Percentiles rank a stretch among this genome's conserved stretches.
Evolutionary conservation across 352 stramenopile species (phyloP).

Genomic region (Phytophthora pluvialis): DNA sequence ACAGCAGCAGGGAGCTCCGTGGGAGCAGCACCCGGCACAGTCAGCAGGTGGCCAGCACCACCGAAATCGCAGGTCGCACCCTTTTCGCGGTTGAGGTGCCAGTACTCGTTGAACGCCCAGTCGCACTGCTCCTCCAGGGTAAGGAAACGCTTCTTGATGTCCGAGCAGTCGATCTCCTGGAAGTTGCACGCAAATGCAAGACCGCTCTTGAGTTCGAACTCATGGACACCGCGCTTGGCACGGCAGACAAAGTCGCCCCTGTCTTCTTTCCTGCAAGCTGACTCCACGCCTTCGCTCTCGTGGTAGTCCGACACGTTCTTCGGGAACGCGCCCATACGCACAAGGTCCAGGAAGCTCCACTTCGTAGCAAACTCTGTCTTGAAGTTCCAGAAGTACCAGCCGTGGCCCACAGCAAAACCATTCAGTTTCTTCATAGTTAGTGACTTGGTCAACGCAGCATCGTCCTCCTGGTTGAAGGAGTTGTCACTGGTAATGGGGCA

Average conservation of each 20-base stretch:
- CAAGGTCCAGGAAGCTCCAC: slow-evolving; percentile 91
- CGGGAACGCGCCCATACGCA: slow-evolving; percentile 66
- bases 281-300: slow-evolving; percentile 61
- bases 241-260: slow-evolving; percentile 76
- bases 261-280: slow-evolving; percentile 72
- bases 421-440: slow-evolving; percentile 94
- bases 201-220: slow-evolving; percentile 71
- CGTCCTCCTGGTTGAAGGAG: slow-evolving; percentile 84
- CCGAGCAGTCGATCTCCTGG: slow-evolving; percentile 62
- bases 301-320: slow-evolving; percentile 81
- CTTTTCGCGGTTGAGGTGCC: slow-evolving; percentile 70
- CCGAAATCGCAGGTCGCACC: slow-evolving; percentile 86
- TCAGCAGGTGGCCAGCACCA: slow-evolving; percentile 65
- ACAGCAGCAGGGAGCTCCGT: slow-evolving; percentile 17
- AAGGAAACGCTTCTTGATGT: slow-evolving; percentile 52
- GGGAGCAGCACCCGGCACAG: slow-evolving; percentile 23
- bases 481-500: slow-evolving; percentile 89
- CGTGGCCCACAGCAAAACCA: slow-evolving; percentile 91
- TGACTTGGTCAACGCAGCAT: slow-evolving; percentile 75
- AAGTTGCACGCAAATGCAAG: slow-evolving; percentile 73
- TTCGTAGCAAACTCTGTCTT: slow-evolving; percentile 91
- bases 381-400: slow-evolving; percentile 97
- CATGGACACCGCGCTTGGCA: slow-evolving; percentile 77
- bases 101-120: slow-evolving; percentile 82
- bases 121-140: slow-evolving; percentile 77